phyloP scores from a whole-genome alignment of 2,329 filamentous ascomycete species.

The Diaporthe ilicicola region DNA sequence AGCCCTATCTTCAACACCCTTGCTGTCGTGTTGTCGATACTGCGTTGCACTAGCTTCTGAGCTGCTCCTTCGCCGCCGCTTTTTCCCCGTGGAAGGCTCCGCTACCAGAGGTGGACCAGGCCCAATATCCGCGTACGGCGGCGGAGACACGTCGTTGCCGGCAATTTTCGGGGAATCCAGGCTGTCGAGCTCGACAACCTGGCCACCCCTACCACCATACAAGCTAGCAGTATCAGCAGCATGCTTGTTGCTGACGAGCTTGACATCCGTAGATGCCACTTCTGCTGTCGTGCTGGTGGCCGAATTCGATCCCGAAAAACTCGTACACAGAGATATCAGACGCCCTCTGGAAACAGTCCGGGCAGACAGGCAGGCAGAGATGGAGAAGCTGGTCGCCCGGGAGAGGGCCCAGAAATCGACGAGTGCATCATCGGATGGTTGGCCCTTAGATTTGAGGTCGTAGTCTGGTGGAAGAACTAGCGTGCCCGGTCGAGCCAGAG shows the following conservation, averaged over 20 bases:
- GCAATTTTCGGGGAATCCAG: not conserved
- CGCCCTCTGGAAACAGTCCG: slow-evolving; percentile 1
- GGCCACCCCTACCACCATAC: slow-evolving; percentile 30
- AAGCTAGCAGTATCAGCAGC: slow-evolving; percentile 27
- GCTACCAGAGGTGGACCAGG: slow-evolving; percentile 2
- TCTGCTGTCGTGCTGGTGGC: not conserved
- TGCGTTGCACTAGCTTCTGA: not conserved
- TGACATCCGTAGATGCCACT: not conserved
- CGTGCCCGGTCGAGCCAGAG: not conserved
- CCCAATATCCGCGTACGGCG: slow-evolving; percentile 11
- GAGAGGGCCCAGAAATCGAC: not conserved
- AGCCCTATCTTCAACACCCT: not conserved
- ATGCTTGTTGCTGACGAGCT: slow-evolving; percentile 9
- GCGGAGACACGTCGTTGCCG: not conserved
- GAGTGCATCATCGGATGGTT: not conserved
- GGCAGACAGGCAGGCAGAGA: not conserved
- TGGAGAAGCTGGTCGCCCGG: slow-evolving; percentile 1
- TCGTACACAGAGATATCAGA: not conserved
- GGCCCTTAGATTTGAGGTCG: slow-evolving; percentile 1
- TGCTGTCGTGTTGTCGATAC: not conserved
- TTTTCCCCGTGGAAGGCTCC: not conserved
- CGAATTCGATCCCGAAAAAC: not conserved
- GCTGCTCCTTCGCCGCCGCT: slow-evolving; percentile 8
- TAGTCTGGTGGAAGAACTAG: slow-evolving; percentile 21
- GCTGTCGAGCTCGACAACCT: slow-evolving; percentile 17